Evolutionary conservation across 108 stramenopile genomes (phyloP).

Genomic region (Cylindrotheca fusiformis): DNA sequence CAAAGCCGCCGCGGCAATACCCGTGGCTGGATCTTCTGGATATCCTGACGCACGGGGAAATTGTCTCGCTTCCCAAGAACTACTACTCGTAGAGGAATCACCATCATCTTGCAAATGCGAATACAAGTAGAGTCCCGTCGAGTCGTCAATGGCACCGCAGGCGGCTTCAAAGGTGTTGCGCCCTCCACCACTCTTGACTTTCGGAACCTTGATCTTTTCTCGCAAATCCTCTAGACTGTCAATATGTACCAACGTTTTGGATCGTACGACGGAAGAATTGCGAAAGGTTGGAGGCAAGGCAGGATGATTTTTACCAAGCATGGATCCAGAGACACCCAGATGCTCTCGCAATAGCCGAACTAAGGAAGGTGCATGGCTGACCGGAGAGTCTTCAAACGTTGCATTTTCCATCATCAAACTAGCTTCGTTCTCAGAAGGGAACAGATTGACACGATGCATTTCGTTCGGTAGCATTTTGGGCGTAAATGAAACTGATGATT

Average conservation of each 20-base stretch:
- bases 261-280: slow-evolving; percentile 58
- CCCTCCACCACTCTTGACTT: slow-evolving; percentile 3
- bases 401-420: slow-evolving; percentile 7
- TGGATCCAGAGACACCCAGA: background rate
- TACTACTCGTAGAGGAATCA: background rate
- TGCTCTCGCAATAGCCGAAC: slow-evolving; percentile 18
- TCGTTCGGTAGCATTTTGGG: background rate
- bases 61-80: slow-evolving; percentile 55
- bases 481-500: background rate
- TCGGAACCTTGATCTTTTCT: slow-evolving; percentile 29
- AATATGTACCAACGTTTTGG: slow-evolving; percentile 66
- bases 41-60: slow-evolving; percentile 64
- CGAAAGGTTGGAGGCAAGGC: slow-evolving; percentile 29
- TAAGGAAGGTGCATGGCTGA: slow-evolving; percentile 13
- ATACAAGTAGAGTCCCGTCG: slow-evolving; percentile 67
- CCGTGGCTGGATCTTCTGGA: slow-evolving; percentile 77
- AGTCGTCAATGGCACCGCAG: slow-evolving; percentile 52
- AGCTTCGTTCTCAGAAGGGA: background rate
- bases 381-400: slow-evolving; percentile 16
- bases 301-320: background rate
- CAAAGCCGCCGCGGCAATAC: slow-evolving; percentile 74
- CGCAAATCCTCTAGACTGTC: slow-evolving; percentile 41
- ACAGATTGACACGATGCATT: background rate
- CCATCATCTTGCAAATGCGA: slow-evolving; percentile 10
- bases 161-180: slow-evolving; percentile 33